These are phyloP conservation scores for Zasmidium citrigriseum DNA, from an alignment of 2,329 filamentous ascomycete genomes.

Conservation along the genomic window DNA sequence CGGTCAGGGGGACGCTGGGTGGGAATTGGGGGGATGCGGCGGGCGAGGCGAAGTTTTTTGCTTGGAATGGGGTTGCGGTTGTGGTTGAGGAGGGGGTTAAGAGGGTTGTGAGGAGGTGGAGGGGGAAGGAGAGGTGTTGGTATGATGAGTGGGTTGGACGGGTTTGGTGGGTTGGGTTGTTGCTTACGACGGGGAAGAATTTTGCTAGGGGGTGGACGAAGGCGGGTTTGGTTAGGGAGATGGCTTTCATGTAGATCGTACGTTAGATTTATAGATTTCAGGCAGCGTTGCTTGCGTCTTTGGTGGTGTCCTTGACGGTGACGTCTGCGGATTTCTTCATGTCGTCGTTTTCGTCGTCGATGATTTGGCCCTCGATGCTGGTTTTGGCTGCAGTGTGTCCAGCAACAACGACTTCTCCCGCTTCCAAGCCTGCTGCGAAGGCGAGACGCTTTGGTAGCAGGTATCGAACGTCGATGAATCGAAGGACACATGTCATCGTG, in stretches of 20 bases:
- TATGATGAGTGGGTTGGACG: slow-evolving; percentile 39
- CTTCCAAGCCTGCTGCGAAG: slow-evolving; percentile 22
- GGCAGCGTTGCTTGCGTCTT: neutral
- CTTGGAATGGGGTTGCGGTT: slow-evolving; percentile 33
- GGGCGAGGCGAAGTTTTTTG: slow-evolving; percentile 36
- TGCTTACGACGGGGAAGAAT: slow-evolving; percentile 43
- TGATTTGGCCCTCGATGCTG: neutral
- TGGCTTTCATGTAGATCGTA: slow-evolving; percentile 31
- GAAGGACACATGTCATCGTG: slow-evolving; percentile 46
- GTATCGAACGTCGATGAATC: slow-evolving; percentile 48
- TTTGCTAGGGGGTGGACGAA: slow-evolving; percentile 48
- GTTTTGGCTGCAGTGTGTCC: slow-evolving; percentile 15
- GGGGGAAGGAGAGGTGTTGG: slow-evolving; percentile 28
- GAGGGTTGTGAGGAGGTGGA: slow-evolving; percentile 19
- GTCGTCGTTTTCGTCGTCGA: neutral
- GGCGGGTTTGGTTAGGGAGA: slow-evolving; percentile 43
- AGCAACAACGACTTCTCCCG: slow-evolving; percentile 21
- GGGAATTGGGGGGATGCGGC: slow-evolving; percentile 37
- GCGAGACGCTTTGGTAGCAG: slow-evolving; percentile 31
- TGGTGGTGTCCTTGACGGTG: neutral
- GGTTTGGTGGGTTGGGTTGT: slow-evolving; percentile 43
- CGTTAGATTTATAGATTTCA: neutral
- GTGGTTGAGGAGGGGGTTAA: slow-evolving; percentile 30
- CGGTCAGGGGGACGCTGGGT: slow-evolving; percentile 42
- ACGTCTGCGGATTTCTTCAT: neutral